Percentiles rank a stretch among this genome's conserved stretches.
Conservation (phyloP, 208 protist species). For the Naegleria gruberi region DNA sequence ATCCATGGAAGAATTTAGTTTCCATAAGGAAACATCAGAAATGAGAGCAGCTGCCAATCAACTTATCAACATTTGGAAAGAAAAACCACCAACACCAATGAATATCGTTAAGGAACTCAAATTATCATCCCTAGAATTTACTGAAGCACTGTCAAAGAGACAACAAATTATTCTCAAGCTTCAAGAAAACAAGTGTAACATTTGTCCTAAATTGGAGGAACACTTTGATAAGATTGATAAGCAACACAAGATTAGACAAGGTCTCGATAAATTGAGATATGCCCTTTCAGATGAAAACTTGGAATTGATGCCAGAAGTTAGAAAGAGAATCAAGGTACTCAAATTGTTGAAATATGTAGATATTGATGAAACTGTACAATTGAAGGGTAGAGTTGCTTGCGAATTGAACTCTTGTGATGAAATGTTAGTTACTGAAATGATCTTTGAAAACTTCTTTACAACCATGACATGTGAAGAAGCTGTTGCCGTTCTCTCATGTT, state of each 20-base stretch:
- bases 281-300: slow-evolving; percentile 43
- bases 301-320: slow-evolving; percentile 54
- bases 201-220: background rate
- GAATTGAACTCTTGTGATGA: slow-evolving; percentile 27
- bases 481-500: slow-evolving; percentile 51
- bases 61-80: background rate
- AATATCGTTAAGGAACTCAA: background rate
- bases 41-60: slow-evolving; percentile 10
- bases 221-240: background rate
- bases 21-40: background rate
- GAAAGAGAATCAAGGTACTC: slow-evolving; percentile 39
- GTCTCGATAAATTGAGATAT: background rate
- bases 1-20: background rate
- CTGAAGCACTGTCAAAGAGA: slow-evolving; percentile 28
- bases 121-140: slow-evolving; percentile 40
- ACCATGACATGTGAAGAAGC: slow-evolving; percentile 42
- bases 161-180: background rate
- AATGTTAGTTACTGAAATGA: slow-evolving; percentile 60
- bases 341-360: slow-evolving; percentile 48
- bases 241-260: background rate
- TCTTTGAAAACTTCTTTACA: slow-evolving; percentile 60
- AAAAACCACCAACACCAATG: background rate
- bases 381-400: slow-evolving; percentile 31
- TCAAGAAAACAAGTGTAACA: background rate
- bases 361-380: slow-evolving; percentile 32